Conservation (phyloP, 2,329 filamentous ascomycete species). For the Akanthomyces muscarius region DNA sequence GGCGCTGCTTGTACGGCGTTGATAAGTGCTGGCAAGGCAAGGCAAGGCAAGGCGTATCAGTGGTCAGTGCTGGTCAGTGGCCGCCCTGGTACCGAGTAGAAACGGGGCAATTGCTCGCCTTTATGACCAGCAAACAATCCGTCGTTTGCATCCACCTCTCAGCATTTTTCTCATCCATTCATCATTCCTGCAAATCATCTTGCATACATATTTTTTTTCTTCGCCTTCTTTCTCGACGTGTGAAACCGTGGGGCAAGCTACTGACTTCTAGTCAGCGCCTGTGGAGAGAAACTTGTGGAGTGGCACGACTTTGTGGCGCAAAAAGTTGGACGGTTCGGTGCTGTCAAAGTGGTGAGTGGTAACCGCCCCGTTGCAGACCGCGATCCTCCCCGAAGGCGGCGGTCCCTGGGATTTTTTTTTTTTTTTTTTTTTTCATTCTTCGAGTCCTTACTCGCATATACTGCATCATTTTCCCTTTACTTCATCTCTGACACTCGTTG, state of each 20-base stretch:
- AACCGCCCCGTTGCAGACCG: constrained; percentile 7
- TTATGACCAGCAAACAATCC: too few species aligned
- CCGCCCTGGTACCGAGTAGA: too few species aligned
- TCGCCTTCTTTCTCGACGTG: not conserved
- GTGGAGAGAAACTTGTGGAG: constrained; percentile 9
- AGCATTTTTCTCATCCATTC: not conserved
- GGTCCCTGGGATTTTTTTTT: not conserved
- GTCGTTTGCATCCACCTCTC: too few species aligned
- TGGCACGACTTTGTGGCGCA: constrained; percentile 8
- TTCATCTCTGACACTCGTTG: not conserved
- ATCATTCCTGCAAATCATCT: not conserved
- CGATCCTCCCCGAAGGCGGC: not conserved
- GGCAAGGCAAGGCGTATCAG: too few species aligned
- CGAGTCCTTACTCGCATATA: not conserved
- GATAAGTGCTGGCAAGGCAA: too few species aligned
- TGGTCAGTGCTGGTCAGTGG: too few species aligned
- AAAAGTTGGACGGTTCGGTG: not conserved
- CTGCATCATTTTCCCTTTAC: not conserved
- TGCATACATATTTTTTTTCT: not conserved
- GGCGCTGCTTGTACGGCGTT: too few species aligned
- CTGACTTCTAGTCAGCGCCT: not conserved
- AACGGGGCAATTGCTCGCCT: too few species aligned
- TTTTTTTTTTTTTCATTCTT: not conserved
- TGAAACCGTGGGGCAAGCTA: constrained; percentile 6
- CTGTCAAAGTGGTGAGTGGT: not conserved